Evolutionary conservation across 2,329 filamentous ascomycete genomes (phyloP).

Genomic region (Neospermospora avenae): DNA sequence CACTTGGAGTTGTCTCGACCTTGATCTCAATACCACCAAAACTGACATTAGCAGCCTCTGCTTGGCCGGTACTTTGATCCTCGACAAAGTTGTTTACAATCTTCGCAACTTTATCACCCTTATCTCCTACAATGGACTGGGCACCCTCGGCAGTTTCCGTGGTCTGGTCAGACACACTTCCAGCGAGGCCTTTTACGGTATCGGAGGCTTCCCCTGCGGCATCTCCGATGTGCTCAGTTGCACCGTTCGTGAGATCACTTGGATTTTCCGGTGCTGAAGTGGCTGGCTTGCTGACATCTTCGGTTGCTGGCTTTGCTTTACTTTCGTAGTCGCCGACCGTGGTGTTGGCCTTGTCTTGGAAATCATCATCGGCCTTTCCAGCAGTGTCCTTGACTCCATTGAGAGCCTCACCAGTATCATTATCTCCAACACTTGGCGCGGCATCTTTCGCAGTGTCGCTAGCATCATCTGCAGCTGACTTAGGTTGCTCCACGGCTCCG

Average conservation of each 20-base stretch:
- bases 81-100: not conserved
- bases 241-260: slow-evolving; percentile 4
- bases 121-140: slow-evolving; percentile 12
- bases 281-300: not conserved
- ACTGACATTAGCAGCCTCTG: slow-evolving; percentile 1
- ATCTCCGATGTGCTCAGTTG: slow-evolving; percentile 5
- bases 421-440: slow-evolving; percentile 1
- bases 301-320: slow-evolving; percentile 3
- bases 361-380: slow-evolving; percentile 1
- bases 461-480: slow-evolving; percentile 8
- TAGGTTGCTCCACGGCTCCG: slow-evolving; percentile 6
- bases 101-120: not conserved
- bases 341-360: slow-evolving; percentile 5
- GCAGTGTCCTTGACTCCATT: slow-evolving; percentile 11
- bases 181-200: slow-evolving; percentile 5
- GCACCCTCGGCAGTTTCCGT: slow-evolving; percentile 1
- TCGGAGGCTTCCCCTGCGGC: slow-evolving; percentile 4
- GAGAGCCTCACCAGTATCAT: slow-evolving; percentile 5
- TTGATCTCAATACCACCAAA: slow-evolving; percentile 27
- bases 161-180: not conserved
- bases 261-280: not conserved
- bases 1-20: slow-evolving; percentile 28
- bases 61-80: not conserved
- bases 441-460: not conserved
- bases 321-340: not conserved